phyloP scores from a whole-genome alignment of 257 asterid genomes.

The Nicotiana tabacum region DNA sequence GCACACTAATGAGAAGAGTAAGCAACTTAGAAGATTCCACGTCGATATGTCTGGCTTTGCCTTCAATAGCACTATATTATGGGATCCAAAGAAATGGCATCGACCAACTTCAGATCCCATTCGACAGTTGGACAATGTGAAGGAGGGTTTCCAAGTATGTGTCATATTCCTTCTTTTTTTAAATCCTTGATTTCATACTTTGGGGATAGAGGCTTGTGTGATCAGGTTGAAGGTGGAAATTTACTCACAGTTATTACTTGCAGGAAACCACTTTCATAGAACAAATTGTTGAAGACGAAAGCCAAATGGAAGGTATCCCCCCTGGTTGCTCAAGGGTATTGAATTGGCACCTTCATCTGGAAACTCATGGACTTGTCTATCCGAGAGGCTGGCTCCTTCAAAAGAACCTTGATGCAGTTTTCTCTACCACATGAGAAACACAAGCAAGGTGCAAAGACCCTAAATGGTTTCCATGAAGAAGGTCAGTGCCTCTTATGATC shows the following conservation, averaged over 20 bases:
- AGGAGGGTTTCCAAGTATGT: constrained; percentile 88
- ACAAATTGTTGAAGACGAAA: constrained; percentile 90
- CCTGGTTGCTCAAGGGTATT: constrained; percentile 47
- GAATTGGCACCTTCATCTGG: constrained; percentile 88
- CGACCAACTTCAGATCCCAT: constrained; percentile 68
- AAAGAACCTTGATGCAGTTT: constrained; percentile 57
- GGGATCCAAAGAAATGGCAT: constrained; percentile 88
- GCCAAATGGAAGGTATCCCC: constrained; percentile 91
- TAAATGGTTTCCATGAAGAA: neutral
- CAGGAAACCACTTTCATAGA: constrained; percentile 94
- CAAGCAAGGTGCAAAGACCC: neutral
- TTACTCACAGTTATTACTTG: constrained; percentile 3
- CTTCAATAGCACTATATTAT: constrained; percentile 85
- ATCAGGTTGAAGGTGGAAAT: neutral
- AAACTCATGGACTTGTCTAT: constrained; percentile 45
- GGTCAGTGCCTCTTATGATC: constrained; percentile 3
- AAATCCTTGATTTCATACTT: neutral
- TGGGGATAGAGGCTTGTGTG: constrained; percentile 9
- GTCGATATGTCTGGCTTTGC: constrained; percentile 99
- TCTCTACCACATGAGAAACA: constrained; percentile 36
- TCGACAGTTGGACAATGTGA: constrained; percentile 77
- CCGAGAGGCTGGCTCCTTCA: constrained; percentile 74
- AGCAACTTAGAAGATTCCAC: constrained; percentile 81
- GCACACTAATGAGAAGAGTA: constrained; percentile 96
- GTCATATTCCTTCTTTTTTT: constrained; percentile 3